Percentiles rank a stretch among this genome's conserved stretches.
Conservation (phyloP, 768 basidiomycete species). For the Paxillus involutus region DNA sequence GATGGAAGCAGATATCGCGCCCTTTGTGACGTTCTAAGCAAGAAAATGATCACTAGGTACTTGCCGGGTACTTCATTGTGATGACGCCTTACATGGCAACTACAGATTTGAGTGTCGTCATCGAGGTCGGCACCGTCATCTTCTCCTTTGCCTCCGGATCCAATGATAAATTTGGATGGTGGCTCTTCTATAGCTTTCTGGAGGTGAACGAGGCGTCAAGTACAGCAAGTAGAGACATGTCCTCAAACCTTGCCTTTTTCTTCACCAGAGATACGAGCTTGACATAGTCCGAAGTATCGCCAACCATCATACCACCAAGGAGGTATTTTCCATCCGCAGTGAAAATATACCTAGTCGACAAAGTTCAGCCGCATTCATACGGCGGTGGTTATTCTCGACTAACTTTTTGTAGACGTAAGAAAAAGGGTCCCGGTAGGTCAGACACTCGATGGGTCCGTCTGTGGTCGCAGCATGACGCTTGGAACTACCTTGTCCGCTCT, state of each 20-base stretch:
- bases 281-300: slow-evolving; percentile 64
- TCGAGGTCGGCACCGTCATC: slow-evolving; percentile 67
- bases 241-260: slow-evolving; percentile 49
- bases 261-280: slow-evolving; percentile 71
- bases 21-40: slow-evolving; percentile 61
- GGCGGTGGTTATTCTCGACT: not conserved
- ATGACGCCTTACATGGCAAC: slow-evolving; percentile 50
- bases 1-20: slow-evolving; percentile 50
- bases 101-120: slow-evolving; percentile 71
- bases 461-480: slow-evolving; percentile 13
- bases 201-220: not conserved
- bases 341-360: slow-evolving; percentile 53
- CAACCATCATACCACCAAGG: slow-evolving; percentile 81
- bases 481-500: slow-evolving; percentile 1
- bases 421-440: slow-evolving; percentile 74
- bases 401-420: slow-evolving; percentile 68
- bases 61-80: not conserved
- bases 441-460: slow-evolving; percentile 50
- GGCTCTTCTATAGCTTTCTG: slow-evolving; percentile 66
- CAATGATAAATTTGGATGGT: slow-evolving; percentile 67
- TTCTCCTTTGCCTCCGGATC: slow-evolving; percentile 47
- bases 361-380: not conserved
- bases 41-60: not conserved
- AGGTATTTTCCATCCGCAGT: slow-evolving; percentile 69
- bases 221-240: not conserved